Conservation (phyloP, 805 yeast genomes). For the Alloascoidea africana region DNA sequence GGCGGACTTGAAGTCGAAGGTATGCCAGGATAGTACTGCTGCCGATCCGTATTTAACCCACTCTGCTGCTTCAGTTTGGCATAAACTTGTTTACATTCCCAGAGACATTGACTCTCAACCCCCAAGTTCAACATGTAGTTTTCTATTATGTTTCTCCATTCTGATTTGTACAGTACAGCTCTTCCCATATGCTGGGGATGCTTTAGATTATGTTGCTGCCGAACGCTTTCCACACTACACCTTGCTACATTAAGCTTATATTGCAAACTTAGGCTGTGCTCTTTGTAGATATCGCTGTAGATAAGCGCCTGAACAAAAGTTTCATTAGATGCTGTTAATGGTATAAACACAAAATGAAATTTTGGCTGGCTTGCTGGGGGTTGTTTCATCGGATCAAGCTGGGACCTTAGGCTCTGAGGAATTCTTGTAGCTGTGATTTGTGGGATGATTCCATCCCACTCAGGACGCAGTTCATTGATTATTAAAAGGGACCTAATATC, state of each 20-base stretch:
- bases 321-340: conserved; percentile 27
- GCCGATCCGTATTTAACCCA: no score
- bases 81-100: conserved; percentile 34
- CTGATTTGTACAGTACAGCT: conserved; percentile 25
- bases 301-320: conserved; percentile 28
- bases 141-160: conserved; percentile 52
- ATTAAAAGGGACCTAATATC: conserved; percentile 41
- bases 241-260: conserved; percentile 37
- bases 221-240: conserved; percentile 36
- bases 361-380: conserved; percentile 23
- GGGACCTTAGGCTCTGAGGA: no score
- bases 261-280: conserved; percentile 30
- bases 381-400: conserved; percentile 34
- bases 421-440: conserved; percentile 18
- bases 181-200: background rate
- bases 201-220: conserved; percentile 25
- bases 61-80: background rate
- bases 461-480: conserved; percentile 26
- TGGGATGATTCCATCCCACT: conserved; percentile 37
- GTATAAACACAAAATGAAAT: conserved; percentile 31
- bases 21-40: no score
- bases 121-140: conserved; percentile 40
- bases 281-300: conserved; percentile 36
- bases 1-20: background rate
- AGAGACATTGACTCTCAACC: conserved; percentile 47